Conservation (phyloP, 257 asterid genomes). For the Lycium ferocissimum region DNA sequence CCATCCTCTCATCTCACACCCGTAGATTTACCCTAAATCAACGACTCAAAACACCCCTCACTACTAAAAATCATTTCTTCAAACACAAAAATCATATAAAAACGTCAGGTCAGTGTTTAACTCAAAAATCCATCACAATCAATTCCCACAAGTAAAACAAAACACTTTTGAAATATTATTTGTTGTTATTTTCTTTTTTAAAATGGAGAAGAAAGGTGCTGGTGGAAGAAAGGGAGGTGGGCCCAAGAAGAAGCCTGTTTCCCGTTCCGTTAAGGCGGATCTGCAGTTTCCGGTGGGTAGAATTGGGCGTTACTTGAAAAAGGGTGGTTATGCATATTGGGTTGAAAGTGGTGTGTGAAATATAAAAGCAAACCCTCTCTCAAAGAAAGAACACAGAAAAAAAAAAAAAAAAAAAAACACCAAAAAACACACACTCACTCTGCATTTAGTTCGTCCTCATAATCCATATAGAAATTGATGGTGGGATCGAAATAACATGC, state of each 20-base stretch:
- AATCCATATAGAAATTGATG: background rate
- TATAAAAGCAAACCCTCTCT: too few species aligned
- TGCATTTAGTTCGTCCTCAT: background rate
- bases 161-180: too few species aligned
- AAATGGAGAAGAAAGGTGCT: constrained; percentile 43
- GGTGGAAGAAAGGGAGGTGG: constrained; percentile 55
- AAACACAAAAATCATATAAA: constrained; percentile 1
- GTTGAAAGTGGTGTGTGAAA: constrained; percentile 46
- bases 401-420: background rate
- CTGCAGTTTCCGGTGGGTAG: constrained; percentile 57
- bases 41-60: background rate
- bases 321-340: constrained; percentile 45
- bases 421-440: background rate
- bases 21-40: constrained; percentile 5
- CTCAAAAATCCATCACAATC: background rate
- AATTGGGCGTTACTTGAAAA: constrained; percentile 50
- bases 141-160: too few species aligned
- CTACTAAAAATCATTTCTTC: background rate
- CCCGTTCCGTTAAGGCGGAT: constrained; percentile 48
- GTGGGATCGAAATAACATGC: too few species aligned
- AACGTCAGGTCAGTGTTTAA: background rate
- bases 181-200: too few species aligned
- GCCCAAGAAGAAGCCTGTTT: constrained; percentile 51
- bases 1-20: background rate
- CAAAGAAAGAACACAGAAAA: too few species aligned